phyloP scores from a whole-genome alignment of 2,329 filamentous ascomycete genomes.

The Clonostachys byssicola region DNA sequence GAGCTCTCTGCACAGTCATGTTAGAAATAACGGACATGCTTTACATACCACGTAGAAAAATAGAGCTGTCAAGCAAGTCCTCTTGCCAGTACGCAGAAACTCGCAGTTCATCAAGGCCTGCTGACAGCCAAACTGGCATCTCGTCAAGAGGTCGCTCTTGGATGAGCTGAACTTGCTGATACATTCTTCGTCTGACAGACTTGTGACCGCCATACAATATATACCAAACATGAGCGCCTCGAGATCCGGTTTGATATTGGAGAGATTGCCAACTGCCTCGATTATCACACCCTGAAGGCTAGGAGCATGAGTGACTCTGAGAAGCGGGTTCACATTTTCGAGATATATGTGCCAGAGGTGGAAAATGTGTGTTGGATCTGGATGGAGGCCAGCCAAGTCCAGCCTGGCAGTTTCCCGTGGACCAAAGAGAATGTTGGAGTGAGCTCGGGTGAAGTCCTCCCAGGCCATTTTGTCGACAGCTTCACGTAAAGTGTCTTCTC shows the following conservation, averaged over 20 bases:
- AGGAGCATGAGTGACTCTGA: slow-evolving; percentile 55
- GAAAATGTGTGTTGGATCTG: slow-evolving; percentile 36
- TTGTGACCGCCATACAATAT: slow-evolving; percentile 36
- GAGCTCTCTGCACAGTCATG: too few species aligned
- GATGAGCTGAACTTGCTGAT: slow-evolving; percentile 28
- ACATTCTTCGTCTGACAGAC: slow-evolving; percentile 37
- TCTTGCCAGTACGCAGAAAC: slow-evolving; percentile 43
- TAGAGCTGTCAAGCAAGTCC: slow-evolving; percentile 51
- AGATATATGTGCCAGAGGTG: slow-evolving; percentile 54
- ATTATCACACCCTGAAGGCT: slow-evolving; percentile 48
- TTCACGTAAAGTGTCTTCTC: not conserved
- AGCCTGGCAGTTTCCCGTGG: slow-evolving; percentile 23
- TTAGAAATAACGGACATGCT: not conserved
- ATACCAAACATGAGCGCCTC: slow-evolving; percentile 55
- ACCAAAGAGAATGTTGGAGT: slow-evolving; percentile 50
- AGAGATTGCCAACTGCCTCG: slow-evolving; percentile 37
- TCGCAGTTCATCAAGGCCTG: slow-evolving; percentile 47
- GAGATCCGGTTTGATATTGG: slow-evolving; percentile 28
- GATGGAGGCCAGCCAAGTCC: slow-evolving; percentile 47
- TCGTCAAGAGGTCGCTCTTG: slow-evolving; percentile 31
- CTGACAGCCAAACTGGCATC: slow-evolving; percentile 43
- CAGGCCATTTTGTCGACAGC: slow-evolving; percentile 35
- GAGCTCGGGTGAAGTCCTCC: slow-evolving; percentile 30
- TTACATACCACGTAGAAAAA: slow-evolving; percentile 47
- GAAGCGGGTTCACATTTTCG: slow-evolving; percentile 52